phyloP scores from a whole-genome alignment of 75 land plant species.

The Chamaecyparis obtusa region DNA sequence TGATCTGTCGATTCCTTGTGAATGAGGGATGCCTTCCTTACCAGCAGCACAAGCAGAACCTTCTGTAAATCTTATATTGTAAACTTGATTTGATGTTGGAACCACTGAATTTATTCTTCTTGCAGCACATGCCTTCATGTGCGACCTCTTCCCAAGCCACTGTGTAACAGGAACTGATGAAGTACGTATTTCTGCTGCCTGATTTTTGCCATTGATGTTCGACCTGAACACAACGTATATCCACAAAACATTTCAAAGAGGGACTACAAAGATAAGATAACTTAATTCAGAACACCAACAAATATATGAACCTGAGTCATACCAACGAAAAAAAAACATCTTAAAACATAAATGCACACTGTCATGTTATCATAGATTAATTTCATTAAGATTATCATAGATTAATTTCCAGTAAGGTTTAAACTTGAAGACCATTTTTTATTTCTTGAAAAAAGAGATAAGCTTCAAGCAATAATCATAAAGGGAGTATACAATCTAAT shows the following conservation, averaged over 20 bases:
- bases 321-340: not conserved
- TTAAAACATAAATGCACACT: not conserved
- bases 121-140: conserved; percentile 9
- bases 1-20: no score
- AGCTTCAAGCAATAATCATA: not conserved
- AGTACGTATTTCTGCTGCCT: conserved; percentile 42
- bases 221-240: conserved; percentile 37
- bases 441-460: not conserved
- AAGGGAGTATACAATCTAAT: not conserved
- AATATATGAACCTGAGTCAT: no score
- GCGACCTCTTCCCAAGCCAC: conserved; percentile 60
- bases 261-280: not conserved
- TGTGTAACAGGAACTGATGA: no score
- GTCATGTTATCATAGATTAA: not conserved
- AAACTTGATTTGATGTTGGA: no score
- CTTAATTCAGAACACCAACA: not conserved
- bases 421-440: not conserved
- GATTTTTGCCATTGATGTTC: conserved; percentile 43
- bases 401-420: not conserved
- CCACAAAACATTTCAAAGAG: not conserved
- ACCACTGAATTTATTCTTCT: no score
- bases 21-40: conserved; percentile 28
- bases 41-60: conserved; percentile 30
- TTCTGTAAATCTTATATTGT: not conserved
- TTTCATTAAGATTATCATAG: no score